Percentiles rank a stretch among this genome's conserved stretches.
Conservation (phyloP, 164 flowering plant species). For the Macadamia integrifolia region DNA sequence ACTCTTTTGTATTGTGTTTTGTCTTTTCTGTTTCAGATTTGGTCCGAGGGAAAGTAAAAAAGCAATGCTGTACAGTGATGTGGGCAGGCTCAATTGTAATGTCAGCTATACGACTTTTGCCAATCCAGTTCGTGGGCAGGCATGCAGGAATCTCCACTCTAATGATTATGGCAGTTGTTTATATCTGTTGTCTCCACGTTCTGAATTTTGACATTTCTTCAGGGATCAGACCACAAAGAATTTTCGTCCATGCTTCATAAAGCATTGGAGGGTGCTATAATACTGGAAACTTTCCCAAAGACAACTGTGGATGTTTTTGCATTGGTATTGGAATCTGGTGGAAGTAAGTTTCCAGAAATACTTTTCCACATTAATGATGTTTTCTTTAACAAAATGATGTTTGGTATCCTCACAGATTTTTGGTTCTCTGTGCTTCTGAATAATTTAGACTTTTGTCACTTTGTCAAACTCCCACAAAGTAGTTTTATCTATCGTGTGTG, state of each 20-base stretch:
- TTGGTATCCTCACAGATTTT: neutral
- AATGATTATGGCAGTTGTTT: neutral
- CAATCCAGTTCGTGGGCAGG: conserved; percentile 73
- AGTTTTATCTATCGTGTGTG: too few species aligned
- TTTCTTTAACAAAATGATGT: neutral
- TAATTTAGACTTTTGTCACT: too few species aligned
- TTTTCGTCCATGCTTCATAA: conserved; percentile 85
- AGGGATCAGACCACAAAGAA: conserved; percentile 86
- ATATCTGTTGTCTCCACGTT: neutral
- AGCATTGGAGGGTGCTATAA: conserved; percentile 91
- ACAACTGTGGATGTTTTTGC: conserved; percentile 98
- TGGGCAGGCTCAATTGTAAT: conserved; percentile 83
- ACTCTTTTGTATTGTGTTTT: neutral
- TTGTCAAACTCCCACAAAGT: too few species aligned
- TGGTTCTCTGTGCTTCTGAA: neutral
- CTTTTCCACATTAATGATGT: neutral
- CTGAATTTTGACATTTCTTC: neutral
- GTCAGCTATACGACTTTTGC: conserved; percentile 88
- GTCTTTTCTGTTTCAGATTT: conserved; percentile 42
- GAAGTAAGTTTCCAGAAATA: conserved; percentile 48
- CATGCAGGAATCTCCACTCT: conserved; percentile 11
- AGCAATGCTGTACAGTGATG: conserved; percentile 90
- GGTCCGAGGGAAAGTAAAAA: conserved; percentile 99
- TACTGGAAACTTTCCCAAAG: conserved; percentile 85
- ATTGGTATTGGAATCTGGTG: conserved; percentile 92